Percentiles rank a stretch among this genome's conserved stretches.
Evolutionary conservation across 495 filamentous ascomycete species (phyloP).

Genomic region (Penicillium paxilli): DNA sequence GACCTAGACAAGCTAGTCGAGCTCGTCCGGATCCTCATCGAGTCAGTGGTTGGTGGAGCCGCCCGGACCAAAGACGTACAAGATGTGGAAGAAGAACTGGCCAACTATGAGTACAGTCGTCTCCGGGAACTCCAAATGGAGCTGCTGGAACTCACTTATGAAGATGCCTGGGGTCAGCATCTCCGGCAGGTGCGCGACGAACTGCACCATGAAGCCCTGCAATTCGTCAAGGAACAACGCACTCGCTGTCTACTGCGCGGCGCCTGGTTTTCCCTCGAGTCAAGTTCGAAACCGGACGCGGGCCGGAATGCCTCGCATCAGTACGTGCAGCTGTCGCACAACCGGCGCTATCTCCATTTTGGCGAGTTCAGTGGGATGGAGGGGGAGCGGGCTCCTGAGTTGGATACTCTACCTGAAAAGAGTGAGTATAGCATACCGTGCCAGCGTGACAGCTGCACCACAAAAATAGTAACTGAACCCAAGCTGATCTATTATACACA

Average conservation of each 20-base stretch:
- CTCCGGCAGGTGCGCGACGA: constrained; percentile 89
- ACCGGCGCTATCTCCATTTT: constrained; percentile 88
- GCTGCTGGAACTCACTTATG: constrained; percentile 83
- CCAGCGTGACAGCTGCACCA: too few species aligned
- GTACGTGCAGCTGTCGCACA: constrained; percentile 87
- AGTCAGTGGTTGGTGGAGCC: constrained; percentile 86
- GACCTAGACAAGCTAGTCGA: constrained; percentile 94
- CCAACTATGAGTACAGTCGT: constrained; percentile 74
- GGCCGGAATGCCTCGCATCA: constrained; percentile 57
- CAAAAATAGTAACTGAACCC: too few species aligned
- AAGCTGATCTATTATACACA: constrained; percentile 16
- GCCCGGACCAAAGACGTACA: constrained; percentile 80
- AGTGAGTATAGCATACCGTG: too few species aligned
- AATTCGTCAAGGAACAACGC: constrained; percentile 96
- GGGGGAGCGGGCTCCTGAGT: constrained; percentile 62
- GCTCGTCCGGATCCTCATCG: constrained; percentile 84
- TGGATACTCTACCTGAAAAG: constrained; percentile 77
- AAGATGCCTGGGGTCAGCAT: constrained; percentile 92
- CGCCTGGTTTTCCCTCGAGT: constrained; percentile 78
- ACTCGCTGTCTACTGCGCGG: constrained; percentile 89
- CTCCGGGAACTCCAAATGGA: constrained; percentile 94
- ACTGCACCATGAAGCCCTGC: constrained; percentile 84
- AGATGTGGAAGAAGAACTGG: constrained; percentile 86
- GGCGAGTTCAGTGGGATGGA: constrained; percentile 76
- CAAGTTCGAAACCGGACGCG: constrained; percentile 38